Evolutionary conservation across 2,329 filamentous ascomycete species (phyloP), one percentile per base, ranked within the genome.

Genomic region (Claviceps quebecensis): DNA sequence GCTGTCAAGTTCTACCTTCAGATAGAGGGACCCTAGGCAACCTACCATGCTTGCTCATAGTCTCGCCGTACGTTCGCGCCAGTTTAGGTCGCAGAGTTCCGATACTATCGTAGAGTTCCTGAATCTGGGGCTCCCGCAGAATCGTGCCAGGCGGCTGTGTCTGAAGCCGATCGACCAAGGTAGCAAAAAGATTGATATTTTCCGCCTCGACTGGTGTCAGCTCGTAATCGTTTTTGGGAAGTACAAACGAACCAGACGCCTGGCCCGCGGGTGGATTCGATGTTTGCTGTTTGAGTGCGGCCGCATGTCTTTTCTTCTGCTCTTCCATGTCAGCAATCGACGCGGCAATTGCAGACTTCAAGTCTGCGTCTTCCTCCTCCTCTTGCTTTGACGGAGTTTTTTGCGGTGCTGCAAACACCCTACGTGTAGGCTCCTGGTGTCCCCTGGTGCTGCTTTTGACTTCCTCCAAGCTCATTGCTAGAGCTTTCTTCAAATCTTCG

Each of bases 21-120:
- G 14, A 34, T 16, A 44, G 11, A 36, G 14, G 19, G 9, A 43
- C 11, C 5, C 26, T n/a, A 19, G n/a, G 14, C 26, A 2, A 69
- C 80, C 64, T 72, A 87, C 87, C 90, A 67, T 97, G 93, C 68
- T 98, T 98, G 78, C 93, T 97, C 93, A 98, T 97, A 0, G 93
- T 96, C 71, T 98, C 93, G 51, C 93, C 93, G 63, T 97, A 96
- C 0, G 91, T 96, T 52, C 93, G 80, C 4, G 93, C 93, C 51
- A 98, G 74, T 67, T 98, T 98, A 1, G 93, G 93, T 48, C 93
- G 80, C 56, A 98, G 72, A 16, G 88, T 78, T n/a, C 91, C 89
- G 60, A 98, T 97, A 60, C 90, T 94, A 63, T 97, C 93, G 65
- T 98, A 98, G 4, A 98, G 74, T 68, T 98, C 93, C 67, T 98